Evolutionary conservation across 78 protist species (phyloP), one percentile per base, ranked within the genome.

Genomic region (Speleostelium caveatum): DNA sequence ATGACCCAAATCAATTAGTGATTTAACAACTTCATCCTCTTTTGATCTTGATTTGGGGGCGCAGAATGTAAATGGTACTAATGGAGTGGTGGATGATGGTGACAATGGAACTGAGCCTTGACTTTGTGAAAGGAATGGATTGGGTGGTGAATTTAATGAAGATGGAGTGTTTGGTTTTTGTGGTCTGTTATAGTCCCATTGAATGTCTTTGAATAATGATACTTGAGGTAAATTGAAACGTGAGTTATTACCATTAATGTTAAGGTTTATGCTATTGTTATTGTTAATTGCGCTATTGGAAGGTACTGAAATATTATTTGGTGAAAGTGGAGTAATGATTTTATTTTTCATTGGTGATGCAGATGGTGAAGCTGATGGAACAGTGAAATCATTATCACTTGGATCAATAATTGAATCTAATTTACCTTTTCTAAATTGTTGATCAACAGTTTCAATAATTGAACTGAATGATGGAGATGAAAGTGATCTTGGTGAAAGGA

Each of bases 11-110:
- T 72, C 76, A n/a, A 79, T 38, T 8, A 79, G 67, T 35, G 89
- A 79, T 55, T 79, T 79, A 19, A 75, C 55, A 28, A 65, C 33
- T 79, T 79, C 89, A 67, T 67, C 89, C 28, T 79, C 89, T 33
- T 68, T 65, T 21, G 73, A 66, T 39, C 36, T 58, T 74, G 6
- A 2, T 38, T 38, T 66, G 39, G 53, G 1, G 17, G 86, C 60
- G 33, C 56, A 39, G 32, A 39, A 38, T n/a, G 62, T 63, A 19
- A 51, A 26, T 62, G 87, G 73, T 65, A 28, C 26, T 14, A 38
- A 21, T 3, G 73, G 65, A 45, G n/a, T 62, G 26, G 73, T 32
- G 56, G 87, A 61, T 0, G 61, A 24, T 51, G 87, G 61, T 30
- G 75, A 17, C 8, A 49, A 49, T 45, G 56, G 60, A n/a, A 51